phyloP scores from a whole-genome alignment of 2,329 filamentous ascomycete genomes.

The Onygena corvina region DNA sequence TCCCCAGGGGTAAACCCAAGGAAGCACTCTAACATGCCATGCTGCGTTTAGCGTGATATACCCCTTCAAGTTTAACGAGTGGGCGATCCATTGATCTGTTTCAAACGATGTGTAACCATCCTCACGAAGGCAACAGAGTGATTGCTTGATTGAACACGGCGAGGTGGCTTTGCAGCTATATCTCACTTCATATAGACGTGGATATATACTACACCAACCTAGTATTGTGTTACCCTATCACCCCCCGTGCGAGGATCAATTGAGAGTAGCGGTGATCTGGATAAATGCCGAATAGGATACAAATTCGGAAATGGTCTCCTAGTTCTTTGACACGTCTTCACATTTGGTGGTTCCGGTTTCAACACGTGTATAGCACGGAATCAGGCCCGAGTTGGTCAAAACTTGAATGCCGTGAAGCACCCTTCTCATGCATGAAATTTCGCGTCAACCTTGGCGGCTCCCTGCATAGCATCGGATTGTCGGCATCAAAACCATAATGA shows the following conservation, averaged over 20 bases:
- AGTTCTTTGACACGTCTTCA: too few relatives aligned
- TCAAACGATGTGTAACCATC: constrained; percentile 5
- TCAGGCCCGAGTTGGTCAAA: background rate
- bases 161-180: background rate
- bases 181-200: constrained; percentile 1
- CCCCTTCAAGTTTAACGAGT: background rate
- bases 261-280: background rate
- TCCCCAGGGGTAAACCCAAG: too few relatives aligned
- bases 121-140: background rate
- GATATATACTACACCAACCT: background rate
- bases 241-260: background rate
- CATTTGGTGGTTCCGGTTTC: too few relatives aligned
- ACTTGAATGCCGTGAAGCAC: background rate
- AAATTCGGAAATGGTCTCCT: too few relatives aligned
- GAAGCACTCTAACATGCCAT: too few relatives aligned
- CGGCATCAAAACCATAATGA: background rate
- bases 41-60: too few relatives aligned
- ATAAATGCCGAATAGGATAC: too few relatives aligned
- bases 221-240: background rate
- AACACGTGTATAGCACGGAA: too few relatives aligned
- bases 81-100: background rate
- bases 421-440: background rate
- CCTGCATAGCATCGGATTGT: background rate
- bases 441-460: background rate
- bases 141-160: background rate